Conservation (phyloP, 495 filamentous ascomycete genomes). For the Trichocladium antarcticum region DNA sequence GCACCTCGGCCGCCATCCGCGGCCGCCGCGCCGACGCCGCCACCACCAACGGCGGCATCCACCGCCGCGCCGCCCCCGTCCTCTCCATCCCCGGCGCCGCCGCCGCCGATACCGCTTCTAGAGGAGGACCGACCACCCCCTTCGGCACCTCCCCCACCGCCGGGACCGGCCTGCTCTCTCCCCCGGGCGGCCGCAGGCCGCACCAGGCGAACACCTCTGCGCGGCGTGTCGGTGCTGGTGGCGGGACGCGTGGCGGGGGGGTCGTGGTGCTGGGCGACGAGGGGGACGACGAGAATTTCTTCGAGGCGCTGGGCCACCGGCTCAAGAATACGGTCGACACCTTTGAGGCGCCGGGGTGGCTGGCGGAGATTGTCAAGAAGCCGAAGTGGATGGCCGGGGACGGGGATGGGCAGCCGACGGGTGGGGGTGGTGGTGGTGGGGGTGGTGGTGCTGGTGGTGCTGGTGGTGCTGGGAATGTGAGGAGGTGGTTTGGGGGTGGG, state of each 20-base stretch:
- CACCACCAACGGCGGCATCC: background rate
- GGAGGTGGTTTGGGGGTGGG: constrained; percentile 37
- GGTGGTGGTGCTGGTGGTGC: too few relatives aligned
- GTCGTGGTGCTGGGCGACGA: constrained; percentile 28
- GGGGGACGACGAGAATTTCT: constrained; percentile 67
- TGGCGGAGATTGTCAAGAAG: constrained; percentile 58
- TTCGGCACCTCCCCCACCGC: constrained; percentile 33
- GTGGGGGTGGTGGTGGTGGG: constrained; percentile 8
- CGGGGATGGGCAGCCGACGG: constrained; percentile 28
- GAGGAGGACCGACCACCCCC: constrained; percentile 26
- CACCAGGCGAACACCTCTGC: constrained; percentile 26
- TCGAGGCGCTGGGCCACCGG: constrained; percentile 69
- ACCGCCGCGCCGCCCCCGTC: constrained; percentile 27
- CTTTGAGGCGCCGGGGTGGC: constrained; percentile 67
- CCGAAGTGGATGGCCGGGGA: constrained; percentile 76
- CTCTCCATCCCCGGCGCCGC: constrained; percentile 23
- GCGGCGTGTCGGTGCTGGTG: constrained; percentile 16
- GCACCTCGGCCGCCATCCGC: constrained; percentile 33
- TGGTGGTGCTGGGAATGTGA: constrained; percentile 28
- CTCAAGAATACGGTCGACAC: constrained; percentile 87
- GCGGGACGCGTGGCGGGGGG: constrained; percentile 13
- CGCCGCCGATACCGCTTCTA: constrained; percentile 4
- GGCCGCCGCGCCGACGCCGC: constrained; percentile 26
- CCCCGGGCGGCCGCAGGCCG: background rate
- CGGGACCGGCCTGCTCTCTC: background rate